Conservation (phyloP, 768 basidiomycete genomes). For the Mycena sanguinolenta region DNA sequence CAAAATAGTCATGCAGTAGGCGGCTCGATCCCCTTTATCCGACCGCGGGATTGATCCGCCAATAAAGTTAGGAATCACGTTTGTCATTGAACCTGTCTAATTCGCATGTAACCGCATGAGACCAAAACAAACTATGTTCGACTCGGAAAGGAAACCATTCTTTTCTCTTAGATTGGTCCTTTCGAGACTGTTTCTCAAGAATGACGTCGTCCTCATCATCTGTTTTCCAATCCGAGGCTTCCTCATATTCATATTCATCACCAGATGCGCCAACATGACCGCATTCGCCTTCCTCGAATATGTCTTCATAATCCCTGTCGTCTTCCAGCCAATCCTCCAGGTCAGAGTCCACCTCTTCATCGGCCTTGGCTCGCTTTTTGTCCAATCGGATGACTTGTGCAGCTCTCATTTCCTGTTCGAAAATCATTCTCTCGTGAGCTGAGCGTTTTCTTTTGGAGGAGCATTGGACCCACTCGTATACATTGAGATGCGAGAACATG, state of each 20-base stretch:
- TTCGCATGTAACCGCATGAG: slow-evolving; percentile 30
- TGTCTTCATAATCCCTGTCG: no score
- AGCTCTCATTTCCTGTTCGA: no score
- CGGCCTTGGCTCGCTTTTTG: no score
- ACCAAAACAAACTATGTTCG: background rate
- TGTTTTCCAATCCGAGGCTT: background rate
- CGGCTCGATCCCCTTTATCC: slow-evolving; percentile 47
- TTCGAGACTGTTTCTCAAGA: background rate
- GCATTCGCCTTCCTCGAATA: no score
- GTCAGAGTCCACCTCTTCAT: no score
- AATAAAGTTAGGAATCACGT: slow-evolving; percentile 43
- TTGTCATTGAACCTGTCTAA: background rate
- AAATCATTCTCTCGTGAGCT: no score
- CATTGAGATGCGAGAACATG: background rate
- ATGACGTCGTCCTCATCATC: background rate
- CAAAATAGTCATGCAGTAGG: slow-evolving; percentile 44
- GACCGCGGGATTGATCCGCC: slow-evolving; percentile 36
- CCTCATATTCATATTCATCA: no score
- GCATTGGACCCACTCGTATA: background rate
- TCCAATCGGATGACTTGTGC: no score
- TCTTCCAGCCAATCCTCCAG: background rate
- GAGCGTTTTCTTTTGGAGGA: background rate
- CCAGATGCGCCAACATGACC: no score
- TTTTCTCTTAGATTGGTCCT: no score
- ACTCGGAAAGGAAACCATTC: no score